Conservation (phyloP, 495 filamentous ascomycete species). For the Aspergillus cavernicola region DNA sequence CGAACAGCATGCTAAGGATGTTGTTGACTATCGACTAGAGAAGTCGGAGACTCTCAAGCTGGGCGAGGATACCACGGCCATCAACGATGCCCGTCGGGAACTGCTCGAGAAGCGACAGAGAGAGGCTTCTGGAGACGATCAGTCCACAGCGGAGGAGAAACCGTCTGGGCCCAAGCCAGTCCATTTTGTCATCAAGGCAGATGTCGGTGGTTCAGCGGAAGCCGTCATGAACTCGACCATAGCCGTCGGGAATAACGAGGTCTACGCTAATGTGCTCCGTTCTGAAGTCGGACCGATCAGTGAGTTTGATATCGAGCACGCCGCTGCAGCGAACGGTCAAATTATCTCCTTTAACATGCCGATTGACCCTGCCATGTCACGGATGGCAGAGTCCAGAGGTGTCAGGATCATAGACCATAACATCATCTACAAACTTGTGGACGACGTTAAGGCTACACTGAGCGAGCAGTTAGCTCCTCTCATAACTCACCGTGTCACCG, state of each 20-base stretch:
- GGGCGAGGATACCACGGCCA: conserved; percentile 68
- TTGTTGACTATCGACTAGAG: conserved; percentile 72
- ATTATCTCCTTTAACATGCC: conserved; percentile 85
- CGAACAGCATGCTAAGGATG: conserved; percentile 76
- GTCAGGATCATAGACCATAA: conserved; percentile 82
- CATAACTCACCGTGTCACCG: conserved; percentile 64
- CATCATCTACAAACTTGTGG: conserved; percentile 87
- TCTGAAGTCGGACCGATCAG: conserved; percentile 72
- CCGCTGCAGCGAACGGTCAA: conserved; percentile 61
- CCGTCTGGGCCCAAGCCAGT: conserved; percentile 57
- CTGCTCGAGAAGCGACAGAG: conserved; percentile 57
- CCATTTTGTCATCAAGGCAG: conserved; percentile 84
- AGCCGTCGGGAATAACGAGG: conserved; percentile 76
- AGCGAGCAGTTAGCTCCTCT: conserved; percentile 62
- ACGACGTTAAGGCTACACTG: conserved; percentile 70
- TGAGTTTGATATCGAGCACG: conserved; percentile 88
- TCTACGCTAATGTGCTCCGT: conserved; percentile 71
- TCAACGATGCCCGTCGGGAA: conserved; percentile 65
- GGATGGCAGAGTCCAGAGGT: conserved; percentile 61
- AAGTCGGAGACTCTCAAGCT: conserved; percentile 56
- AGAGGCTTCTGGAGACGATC: conserved; percentile 25
- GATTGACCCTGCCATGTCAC: conserved; percentile 63
- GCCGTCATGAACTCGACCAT: conserved; percentile 73
- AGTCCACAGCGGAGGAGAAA: conserved; percentile 23
- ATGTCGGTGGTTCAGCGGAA: conserved; percentile 90